Evolutionary conservation across 108 stramenopile species (phyloP).

Genomic region (Fistulifera pelliculosa): DNA sequence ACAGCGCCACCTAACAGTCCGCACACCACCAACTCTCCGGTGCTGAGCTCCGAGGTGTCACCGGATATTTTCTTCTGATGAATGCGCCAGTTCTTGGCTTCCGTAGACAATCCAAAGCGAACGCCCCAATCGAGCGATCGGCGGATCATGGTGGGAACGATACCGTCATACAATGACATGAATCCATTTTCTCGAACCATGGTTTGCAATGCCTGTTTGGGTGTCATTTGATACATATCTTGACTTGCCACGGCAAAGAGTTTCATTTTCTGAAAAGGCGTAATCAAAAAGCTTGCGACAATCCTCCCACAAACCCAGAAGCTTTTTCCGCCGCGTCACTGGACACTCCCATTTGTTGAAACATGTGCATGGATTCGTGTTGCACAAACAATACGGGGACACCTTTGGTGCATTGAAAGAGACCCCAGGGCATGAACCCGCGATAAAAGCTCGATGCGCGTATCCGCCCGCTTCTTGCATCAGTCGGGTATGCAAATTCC

Average conservation of each 20-base stretch:
- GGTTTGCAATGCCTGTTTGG: neutral
- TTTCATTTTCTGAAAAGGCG: conserved; percentile 18
- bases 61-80: neutral
- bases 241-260: conserved; percentile 9
- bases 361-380: conserved; percentile 11
- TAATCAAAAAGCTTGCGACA: conserved; percentile 18
- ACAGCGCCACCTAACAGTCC: conserved; percentile 16
- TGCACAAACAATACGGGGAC: conserved; percentile 19
- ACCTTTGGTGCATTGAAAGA: conserved; percentile 18
- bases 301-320: conserved; percentile 10
- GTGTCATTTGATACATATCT: neutral
- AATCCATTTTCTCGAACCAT: conserved; percentile 8
- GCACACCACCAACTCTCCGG: conserved; percentile 8
- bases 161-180: conserved; percentile 7
- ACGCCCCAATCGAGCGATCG: conserved; percentile 16
- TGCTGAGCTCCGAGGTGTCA: conserved; percentile 2
- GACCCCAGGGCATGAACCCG: conserved; percentile 16
- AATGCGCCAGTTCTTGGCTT: conserved; percentile 8
- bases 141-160: conserved; percentile 7
- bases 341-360: neutral
- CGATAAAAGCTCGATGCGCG: conserved; percentile 11
- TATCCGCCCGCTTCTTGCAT: conserved; percentile 9
- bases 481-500: conserved; percentile 5
- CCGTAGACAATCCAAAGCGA: conserved; percentile 10
- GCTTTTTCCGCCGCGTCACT: neutral